A percentile compares a stretch with the other conserved stretches of the same genome.
Evolutionary conservation across 805 yeast genomes (phyloP).

Genomic region (Wickerhamomyces pijperi): DNA sequence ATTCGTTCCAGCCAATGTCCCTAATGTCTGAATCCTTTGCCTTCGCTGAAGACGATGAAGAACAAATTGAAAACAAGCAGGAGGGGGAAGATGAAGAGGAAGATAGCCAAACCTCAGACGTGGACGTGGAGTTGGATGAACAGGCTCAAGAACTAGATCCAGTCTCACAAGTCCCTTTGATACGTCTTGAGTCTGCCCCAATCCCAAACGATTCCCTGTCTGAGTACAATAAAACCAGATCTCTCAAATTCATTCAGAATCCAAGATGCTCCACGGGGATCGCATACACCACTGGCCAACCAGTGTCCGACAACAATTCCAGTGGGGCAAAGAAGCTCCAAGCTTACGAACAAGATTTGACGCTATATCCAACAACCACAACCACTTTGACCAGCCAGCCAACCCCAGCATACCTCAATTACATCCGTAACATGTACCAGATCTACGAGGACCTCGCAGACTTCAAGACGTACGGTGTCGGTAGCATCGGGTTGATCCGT

Average conservation of each 20-base stretch:
- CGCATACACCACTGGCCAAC: slow-evolving; percentile 24
- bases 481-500: slow-evolving; percentile 28
- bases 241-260: slow-evolving; percentile 35
- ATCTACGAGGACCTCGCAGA: slow-evolving; percentile 38
- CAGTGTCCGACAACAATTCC: slow-evolving; percentile 13
- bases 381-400: slow-evolving; percentile 29
- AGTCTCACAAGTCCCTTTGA: slow-evolving; percentile 18
- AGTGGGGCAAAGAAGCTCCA: too few species aligned
- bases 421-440: slow-evolving; percentile 39
- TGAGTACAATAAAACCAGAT: slow-evolving; percentile 25
- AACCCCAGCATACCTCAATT: slow-evolving; percentile 31
- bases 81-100: slow-evolving; percentile 3
- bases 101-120: background rate
- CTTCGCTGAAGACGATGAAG: slow-evolving; percentile 9
- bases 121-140: slow-evolving; percentile 11
- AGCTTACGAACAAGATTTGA: slow-evolving; percentile 22
- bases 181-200: slow-evolving; percentile 24
- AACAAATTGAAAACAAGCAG: background rate
- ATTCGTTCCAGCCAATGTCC: slow-evolving; percentile 2
- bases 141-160: slow-evolving; percentile 16
- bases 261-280: slow-evolving; percentile 30
- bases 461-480: slow-evolving; percentile 29
- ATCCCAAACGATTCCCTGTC: slow-evolving; percentile 21
- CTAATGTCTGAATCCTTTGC: slow-evolving; percentile 16
- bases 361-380: slow-evolving; percentile 30